phyloP scores from a whole-genome alignment of 208 protist species.

The Trypanosoma lewisi region DNA sequence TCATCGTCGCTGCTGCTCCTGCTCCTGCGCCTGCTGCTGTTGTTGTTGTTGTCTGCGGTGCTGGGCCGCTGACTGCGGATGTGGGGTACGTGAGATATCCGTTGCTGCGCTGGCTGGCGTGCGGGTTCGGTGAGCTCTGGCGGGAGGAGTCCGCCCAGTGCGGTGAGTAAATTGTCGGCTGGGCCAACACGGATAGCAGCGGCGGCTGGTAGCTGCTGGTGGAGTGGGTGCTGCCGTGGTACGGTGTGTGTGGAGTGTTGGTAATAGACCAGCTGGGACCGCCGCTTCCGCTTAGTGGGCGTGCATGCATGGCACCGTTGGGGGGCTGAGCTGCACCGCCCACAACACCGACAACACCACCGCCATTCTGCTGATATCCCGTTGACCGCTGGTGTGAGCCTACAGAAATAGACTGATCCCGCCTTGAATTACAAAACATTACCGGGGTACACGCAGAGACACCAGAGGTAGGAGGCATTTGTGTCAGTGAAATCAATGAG shows the following conservation, averaged over 20 bases:
- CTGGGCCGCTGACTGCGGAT: neutral
- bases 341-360: conserved; percentile 2
- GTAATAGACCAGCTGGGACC: conserved; percentile 26
- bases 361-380: neutral
- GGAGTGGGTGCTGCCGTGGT: conserved; percentile 25
- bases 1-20: neutral
- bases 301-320: neutral
- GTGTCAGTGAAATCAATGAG: conserved; percentile 14
- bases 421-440: neutral
- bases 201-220: conserved; percentile 24
- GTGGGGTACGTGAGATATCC: conserved; percentile 7
- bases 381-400: conserved; percentile 4
- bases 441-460: conserved; percentile 12
- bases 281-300: conserved; percentile 22
- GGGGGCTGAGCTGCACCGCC: neutral
- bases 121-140: conserved; percentile 27
- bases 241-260: conserved; percentile 30
- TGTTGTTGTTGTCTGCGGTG: conserved; percentile 4
- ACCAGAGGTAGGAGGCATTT: conserved; percentile 1
- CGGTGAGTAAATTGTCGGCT: conserved; percentile 26
- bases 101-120: conserved; percentile 8
- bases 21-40: neutral
- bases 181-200: conserved; percentile 23
- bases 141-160: conserved; percentile 24
- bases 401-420: conserved; percentile 6